These are phyloP conservation scores for Phytophthora litchii DNA, from an alignment of 352 stramenopile genomes.

Conservation along the genomic window DNA sequence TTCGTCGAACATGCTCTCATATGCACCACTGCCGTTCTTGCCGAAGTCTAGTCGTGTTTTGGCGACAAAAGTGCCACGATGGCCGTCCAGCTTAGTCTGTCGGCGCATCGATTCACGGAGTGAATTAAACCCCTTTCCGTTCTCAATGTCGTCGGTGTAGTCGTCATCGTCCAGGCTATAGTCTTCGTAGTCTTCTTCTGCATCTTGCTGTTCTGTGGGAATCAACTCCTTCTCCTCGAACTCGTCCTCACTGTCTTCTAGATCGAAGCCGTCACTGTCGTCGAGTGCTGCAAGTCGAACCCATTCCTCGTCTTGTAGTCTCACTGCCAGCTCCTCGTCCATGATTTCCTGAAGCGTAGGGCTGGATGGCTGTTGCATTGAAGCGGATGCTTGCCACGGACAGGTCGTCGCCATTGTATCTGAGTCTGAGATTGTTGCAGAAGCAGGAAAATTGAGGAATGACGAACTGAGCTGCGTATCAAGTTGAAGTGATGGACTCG, in stretches of 20 bases:
- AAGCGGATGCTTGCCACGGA: slow-evolving; percentile 17
- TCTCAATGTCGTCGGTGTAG: slow-evolving; percentile 19
- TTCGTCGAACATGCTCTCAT: slow-evolving; percentile 59
- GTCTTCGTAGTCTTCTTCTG: slow-evolving; percentile 17
- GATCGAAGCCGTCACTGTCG: slow-evolving; percentile 1
- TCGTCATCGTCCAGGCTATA: slow-evolving; percentile 30
- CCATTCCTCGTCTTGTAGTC: slow-evolving; percentile 42
- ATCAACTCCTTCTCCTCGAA: slow-evolving; percentile 22
- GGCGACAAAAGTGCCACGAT: slow-evolving; percentile 17
- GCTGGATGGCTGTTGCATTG: slow-evolving; percentile 9
- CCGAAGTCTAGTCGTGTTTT: slow-evolving; percentile 22
- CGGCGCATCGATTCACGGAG: slow-evolving; percentile 42
- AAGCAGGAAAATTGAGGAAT: slow-evolving; percentile 19
- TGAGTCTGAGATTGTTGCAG: no score
- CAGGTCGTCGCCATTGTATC: slow-evolving; percentile 24
- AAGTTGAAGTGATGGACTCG: slow-evolving; percentile 25
- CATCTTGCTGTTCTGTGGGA: not conserved
- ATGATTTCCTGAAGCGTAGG: slow-evolving; percentile 67
- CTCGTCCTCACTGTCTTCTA: slow-evolving; percentile 15
- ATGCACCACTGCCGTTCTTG: slow-evolving; percentile 40
- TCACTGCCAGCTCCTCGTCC: slow-evolving; percentile 60
- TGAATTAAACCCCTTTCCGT: slow-evolving; percentile 27
- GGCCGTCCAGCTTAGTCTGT: slow-evolving; percentile 34
- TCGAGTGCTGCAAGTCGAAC: slow-evolving; percentile 15
- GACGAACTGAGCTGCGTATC: not conserved